These are phyloP conservation scores for Colletotrichum spaethianum DNA, from an alignment of 2,329 filamentous ascomycete species.

Conservation along the genomic window DNA sequence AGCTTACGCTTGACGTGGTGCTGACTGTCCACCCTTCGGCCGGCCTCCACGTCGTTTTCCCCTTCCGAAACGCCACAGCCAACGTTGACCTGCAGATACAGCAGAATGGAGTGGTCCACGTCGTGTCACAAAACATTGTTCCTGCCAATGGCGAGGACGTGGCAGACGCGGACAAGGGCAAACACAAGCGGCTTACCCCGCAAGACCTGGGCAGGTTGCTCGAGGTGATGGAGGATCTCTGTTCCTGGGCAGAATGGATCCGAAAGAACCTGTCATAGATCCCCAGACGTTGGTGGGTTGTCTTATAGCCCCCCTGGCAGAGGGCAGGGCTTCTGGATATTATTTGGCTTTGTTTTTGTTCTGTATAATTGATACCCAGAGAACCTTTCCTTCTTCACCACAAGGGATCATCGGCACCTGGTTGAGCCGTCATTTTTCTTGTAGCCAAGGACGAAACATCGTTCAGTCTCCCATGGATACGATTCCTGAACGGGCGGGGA, in stretches of 20 bases:
- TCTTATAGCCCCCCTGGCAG: no score
- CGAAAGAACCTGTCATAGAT: constrained; percentile 47
- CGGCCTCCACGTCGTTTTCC: constrained; percentile 68
- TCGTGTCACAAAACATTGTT: constrained; percentile 71
- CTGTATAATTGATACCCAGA: constrained; percentile 41
- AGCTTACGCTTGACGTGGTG: constrained; percentile 65
- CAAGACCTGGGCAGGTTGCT: constrained; percentile 61
- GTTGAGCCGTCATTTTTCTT: not conserved
- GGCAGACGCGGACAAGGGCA: constrained; percentile 42
- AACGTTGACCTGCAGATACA: constrained; percentile 72
- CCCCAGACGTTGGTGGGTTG: not conserved
- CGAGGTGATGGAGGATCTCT: constrained; percentile 66
- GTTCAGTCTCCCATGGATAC: not conserved
- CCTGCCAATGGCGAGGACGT: constrained; percentile 38
- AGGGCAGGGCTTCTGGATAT: not conserved
- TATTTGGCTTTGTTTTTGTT: constrained; percentile 18
- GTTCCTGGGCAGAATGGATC: constrained; percentile 69
- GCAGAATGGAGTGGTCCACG: constrained; percentile 70
- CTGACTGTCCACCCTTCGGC: constrained; percentile 65
- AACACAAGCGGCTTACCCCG: constrained; percentile 54
- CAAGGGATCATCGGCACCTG: not conserved
- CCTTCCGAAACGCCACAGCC: constrained; percentile 63
- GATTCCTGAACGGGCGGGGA: not conserved
- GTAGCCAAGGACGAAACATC: not conserved
- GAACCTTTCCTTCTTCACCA: not conserved